Percentiles rank a stretch among this genome's conserved stretches.
Conservation (phyloP, 495 filamentous ascomycete species). For the Talaromyces ruber region DNA sequence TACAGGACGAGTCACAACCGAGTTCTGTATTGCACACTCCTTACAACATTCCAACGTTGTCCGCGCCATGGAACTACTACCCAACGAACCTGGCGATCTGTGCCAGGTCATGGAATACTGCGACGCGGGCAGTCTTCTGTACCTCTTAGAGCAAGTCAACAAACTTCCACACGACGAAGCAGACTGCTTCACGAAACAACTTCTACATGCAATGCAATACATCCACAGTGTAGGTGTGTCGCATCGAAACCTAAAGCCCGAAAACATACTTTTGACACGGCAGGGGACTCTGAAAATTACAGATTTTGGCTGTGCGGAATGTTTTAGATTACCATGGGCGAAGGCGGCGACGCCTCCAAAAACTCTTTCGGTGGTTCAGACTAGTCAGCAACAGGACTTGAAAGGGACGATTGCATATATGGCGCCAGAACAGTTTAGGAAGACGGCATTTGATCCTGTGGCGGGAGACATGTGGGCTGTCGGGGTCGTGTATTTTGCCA, state of each 20-base stretch:
- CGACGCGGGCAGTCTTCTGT: constrained; percentile 10
- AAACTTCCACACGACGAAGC: constrained; percentile 5
- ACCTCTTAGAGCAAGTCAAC: constrained; percentile 6
- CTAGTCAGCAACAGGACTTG: neutral
- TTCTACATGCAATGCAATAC: constrained; percentile 46
- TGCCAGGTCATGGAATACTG: constrained; percentile 15
- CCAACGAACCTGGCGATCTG: constrained; percentile 10
- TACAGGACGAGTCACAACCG: neutral
- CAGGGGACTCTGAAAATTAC: constrained; percentile 6
- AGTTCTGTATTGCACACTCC: neutral
- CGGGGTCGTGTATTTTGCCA: constrained; percentile 13
- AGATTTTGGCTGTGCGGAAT: constrained; percentile 3
- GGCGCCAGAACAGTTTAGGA: constrained; percentile 9
- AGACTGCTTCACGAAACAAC: constrained; percentile 34
- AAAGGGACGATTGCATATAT: constrained; percentile 9
- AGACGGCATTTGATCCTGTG: constrained; percentile 4
- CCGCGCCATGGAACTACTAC: constrained; percentile 9
- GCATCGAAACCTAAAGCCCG: constrained; percentile 54
- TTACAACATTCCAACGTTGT: constrained; percentile 13
- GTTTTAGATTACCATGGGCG: neutral
- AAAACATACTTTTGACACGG: constrained; percentile 46
- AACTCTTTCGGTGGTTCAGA: neutral
- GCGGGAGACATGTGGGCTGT: constrained; percentile 15
- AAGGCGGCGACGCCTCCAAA: neutral
- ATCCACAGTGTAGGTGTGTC: constrained; percentile 40